Base-by-base conservation (phyloP, 139 green algal species). In the Tetraselmis striata region DNA sequence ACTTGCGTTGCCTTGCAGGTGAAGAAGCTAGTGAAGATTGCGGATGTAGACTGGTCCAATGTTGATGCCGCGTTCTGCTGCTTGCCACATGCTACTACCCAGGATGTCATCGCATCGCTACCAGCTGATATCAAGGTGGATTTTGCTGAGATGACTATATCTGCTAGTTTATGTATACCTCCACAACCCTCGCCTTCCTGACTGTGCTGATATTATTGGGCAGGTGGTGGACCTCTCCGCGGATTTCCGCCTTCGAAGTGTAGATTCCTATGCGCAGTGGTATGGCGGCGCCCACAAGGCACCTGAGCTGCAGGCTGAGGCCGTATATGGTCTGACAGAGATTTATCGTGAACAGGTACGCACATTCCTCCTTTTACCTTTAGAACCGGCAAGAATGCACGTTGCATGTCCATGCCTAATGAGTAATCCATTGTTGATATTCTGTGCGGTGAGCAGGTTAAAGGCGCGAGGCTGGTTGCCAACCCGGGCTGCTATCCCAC, bases 401-500 rank as follows among this genome's bases (percentile, higher is more conserved):
- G n/a, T n/a, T n/a, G n/a, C n/a, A n/a, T n/a, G n/a, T n/a, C n/a
- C n/a, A n/a, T n/a, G n/a, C n/a, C n/a, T n/a, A n/a, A n/a, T n/a
- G n/a, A n/a, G n/a, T n/a, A n/a, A n/a, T n/a, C n/a, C n/a, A n/a
- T n/a, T n/a, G n/a, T n/a, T n/a, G n/a, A n/a, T n/a, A n/a, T n/a
- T n/a, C n/a, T n/a, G n/a, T n/a, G n/a, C n/a, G n/a, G n/a, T n/a
- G n/a, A n/a, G 0, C 77, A 86, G 77, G 78, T 97, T n/a, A 89
- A 89, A 81, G 32, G 28, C 0, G 96, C 95, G 0, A 87, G 96
- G 59, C 84, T 99, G 84, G 89, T 99, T n/a, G 96, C 96, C 82
- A 99, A 99, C 88, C 96, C 96, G 23, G 96, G 96, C 11, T 99
- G 96, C 91, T 99, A 99, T 84, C 96, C 96, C 30, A 99, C 96